Conservation (phyloP, 1,139 yeast species). For the Pichia sp. region DNA sequence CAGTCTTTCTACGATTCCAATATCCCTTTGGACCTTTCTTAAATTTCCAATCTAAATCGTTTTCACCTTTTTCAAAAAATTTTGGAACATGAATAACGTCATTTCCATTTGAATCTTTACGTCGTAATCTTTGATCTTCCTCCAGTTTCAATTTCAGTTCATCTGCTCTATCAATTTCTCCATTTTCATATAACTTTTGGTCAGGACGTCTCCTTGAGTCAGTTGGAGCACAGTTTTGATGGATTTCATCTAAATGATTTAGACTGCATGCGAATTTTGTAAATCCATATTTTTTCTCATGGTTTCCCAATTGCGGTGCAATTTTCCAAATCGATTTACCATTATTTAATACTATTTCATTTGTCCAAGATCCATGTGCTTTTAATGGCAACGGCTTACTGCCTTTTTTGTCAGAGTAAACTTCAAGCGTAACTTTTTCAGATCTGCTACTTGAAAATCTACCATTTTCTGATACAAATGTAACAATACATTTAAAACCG, state of each 20-base stretch:
- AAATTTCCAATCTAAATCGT: constrained; percentile 51
- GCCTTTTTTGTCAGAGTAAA: constrained; percentile 33
- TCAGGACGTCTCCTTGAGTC: constrained; percentile 92
- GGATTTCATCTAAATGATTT: constrained; percentile 65
- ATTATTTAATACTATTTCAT: constrained; percentile 38
- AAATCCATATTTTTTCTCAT: constrained; percentile 71
- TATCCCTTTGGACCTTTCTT: constrained; percentile 61
- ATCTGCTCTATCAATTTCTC: constrained; percentile 68
- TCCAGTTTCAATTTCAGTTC: constrained; percentile 59
- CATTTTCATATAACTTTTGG: constrained; percentile 62
- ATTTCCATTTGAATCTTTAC: constrained; percentile 50
- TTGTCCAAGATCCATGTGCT: constrained; percentile 71
- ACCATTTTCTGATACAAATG: constrained; percentile 64
- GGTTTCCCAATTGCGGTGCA: constrained; percentile 55
- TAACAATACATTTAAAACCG: constrained; percentile 65
- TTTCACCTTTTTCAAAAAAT: constrained; percentile 51
- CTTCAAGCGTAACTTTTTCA: constrained; percentile 63
- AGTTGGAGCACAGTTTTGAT: constrained; percentile 64
- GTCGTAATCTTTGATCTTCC: constrained; percentile 71
- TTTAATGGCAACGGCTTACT: constrained; percentile 30
- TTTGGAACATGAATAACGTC: constrained; percentile 46
- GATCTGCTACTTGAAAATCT: constrained; percentile 89
- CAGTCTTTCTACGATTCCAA: constrained; percentile 67
- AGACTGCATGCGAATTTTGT: constrained; percentile 75
- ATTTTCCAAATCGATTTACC: constrained; percentile 55